Evolutionary conservation across 352 stramenopile species (phyloP).

Genomic region (Pythium apleroticum): DNA sequence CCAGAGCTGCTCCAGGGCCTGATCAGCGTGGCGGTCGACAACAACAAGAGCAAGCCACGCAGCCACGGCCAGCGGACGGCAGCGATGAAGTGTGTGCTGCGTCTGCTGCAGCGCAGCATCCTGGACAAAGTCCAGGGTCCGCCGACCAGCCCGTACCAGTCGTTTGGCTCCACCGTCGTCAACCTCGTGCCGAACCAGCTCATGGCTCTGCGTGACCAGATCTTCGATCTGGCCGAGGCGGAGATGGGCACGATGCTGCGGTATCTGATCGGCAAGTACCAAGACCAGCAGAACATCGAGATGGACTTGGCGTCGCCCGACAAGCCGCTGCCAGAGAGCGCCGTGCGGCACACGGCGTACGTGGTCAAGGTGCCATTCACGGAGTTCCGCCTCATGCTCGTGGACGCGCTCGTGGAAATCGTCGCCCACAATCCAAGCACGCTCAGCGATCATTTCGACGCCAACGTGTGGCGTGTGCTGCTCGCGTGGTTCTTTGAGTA

Average conservation of each 20-base stretch:
- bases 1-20: constrained; percentile 82
- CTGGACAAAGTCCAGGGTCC: constrained; percentile 76
- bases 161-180: constrained; percentile 81
- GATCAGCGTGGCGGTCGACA: constrained; percentile 59
- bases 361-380: constrained; percentile 89
- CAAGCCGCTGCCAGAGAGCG: constrained; percentile 55
- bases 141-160: constrained; percentile 82
- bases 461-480: constrained; percentile 86
- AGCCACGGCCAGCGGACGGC: constrained; percentile 71
- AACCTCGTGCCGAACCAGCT: constrained; percentile 87
- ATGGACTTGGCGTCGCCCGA: constrained; percentile 56
- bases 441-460: constrained; percentile 72
- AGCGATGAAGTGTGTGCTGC: constrained; percentile 83
- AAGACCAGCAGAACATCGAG: constrained; percentile 79
- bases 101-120: constrained; percentile 72
- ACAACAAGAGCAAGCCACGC: constrained; percentile 16
- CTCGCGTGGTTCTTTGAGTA: constrained; percentile 92
- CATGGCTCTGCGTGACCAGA: constrained; percentile 56
- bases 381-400: constrained; percentile 82
- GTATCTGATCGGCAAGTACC: constrained; percentile 76
- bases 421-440: constrained; percentile 74
- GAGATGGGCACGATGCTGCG: constrained; percentile 67
- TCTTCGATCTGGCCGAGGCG: constrained; percentile 67
- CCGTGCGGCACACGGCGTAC: constrained; percentile 85
- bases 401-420: constrained; percentile 85